Percentiles rank a stretch among this genome's conserved stretches.
phyloP scores from a whole-genome alignment of 306 rosid genomes.

The Prunus fruticosa region DNA sequence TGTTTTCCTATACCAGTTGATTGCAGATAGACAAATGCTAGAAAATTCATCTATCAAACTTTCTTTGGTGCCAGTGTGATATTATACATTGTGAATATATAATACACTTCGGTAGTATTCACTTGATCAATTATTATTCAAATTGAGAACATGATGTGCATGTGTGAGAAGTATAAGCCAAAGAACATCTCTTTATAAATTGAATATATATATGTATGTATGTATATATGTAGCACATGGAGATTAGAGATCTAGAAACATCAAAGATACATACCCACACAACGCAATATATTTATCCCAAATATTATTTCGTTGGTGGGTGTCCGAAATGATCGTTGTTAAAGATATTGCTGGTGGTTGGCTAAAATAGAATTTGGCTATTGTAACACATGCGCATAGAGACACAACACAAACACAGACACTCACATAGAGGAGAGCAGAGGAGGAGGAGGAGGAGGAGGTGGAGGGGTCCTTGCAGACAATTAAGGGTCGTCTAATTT shows the following conservation, averaged over 20 bases:
- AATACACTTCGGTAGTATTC: no score
- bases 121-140: no score
- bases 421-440: background rate
- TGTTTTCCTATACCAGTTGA: background rate
- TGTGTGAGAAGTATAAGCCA: no score
- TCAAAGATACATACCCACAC: background rate
- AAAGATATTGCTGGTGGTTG: slow-evolving; percentile 37
- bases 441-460: background rate
- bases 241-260: background rate
- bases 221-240: background rate
- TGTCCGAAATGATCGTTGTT: slow-evolving; percentile 7
- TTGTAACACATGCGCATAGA: background rate
- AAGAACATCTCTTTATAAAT: background rate
- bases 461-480: slow-evolving; percentile 15
- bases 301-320: slow-evolving; percentile 13
- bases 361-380: slow-evolving; percentile 19
- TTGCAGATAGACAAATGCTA: background rate
- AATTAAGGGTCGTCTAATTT: slow-evolving; percentile 31
- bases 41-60: background rate
- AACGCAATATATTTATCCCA: background rate
- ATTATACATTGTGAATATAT: no score
- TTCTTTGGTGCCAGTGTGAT: no score
- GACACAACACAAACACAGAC: background rate
- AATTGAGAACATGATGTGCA: no score
- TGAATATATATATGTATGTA: background rate